phyloP scores from a whole-genome alignment of 1,284 basidiomycete genomes.

The Ceratorhiza oryzae-sativae region DNA sequence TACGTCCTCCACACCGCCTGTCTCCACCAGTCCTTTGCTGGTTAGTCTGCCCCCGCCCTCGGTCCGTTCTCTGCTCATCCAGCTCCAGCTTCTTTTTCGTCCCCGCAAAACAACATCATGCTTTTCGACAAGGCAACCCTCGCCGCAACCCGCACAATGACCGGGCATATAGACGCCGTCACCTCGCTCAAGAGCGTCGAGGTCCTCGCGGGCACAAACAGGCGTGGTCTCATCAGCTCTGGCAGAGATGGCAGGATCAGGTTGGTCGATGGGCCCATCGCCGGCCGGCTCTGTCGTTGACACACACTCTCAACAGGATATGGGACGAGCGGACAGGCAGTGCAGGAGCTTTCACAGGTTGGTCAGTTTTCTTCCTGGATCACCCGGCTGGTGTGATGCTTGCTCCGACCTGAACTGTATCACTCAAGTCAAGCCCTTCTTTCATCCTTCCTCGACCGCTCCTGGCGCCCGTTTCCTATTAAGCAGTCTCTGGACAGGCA shows the following conservation, averaged over 20 bases:
- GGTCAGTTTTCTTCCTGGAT: slow-evolving; percentile 30
- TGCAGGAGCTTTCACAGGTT: slow-evolving; percentile 39
- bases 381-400: slow-evolving; percentile 39
- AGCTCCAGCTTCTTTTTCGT: slow-evolving; percentile 32
- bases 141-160: slow-evolving; percentile 35
- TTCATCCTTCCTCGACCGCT: neutral
- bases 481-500: slow-evolving; percentile 34
- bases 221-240: slow-evolving; percentile 37
- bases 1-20: slow-evolving; percentile 38
- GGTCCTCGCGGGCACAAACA: slow-evolving; percentile 30
- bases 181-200: slow-evolving; percentile 36
- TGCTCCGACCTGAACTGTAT: slow-evolving; percentile 35
- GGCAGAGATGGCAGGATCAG: slow-evolving; percentile 41
- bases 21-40: slow-evolving; percentile 37
- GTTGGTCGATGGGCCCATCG: slow-evolving; percentile 1
- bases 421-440: slow-evolving; percentile 40
- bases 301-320: neutral
- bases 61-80: slow-evolving; percentile 26
- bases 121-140: slow-evolving; percentile 39
- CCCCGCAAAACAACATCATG: slow-evolving; percentile 36
- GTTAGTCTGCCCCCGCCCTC: slow-evolving; percentile 10
- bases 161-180: slow-evolving; percentile 38
- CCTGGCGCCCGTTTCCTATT: slow-evolving; percentile 21
- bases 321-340: slow-evolving; percentile 36
- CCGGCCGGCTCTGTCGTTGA: neutral